A percentile compares a stretch with the other conserved stretches of the same genome.
These are phyloP conservation scores for Friedmanniomyces simplex DNA, from an alignment of 495 filamentous ascomycete genomes.

Conservation along the genomic window DNA sequence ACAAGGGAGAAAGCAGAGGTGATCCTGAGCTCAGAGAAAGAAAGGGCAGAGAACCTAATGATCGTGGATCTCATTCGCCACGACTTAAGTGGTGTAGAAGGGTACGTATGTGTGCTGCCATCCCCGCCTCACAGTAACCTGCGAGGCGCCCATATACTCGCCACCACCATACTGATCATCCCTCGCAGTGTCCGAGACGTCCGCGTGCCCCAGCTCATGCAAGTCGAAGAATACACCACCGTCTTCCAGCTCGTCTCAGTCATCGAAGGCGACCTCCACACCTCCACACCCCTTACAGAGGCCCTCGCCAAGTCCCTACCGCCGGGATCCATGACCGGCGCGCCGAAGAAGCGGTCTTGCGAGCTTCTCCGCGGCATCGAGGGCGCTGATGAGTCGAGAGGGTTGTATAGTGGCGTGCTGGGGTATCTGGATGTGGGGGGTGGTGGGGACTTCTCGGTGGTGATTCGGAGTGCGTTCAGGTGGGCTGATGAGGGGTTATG, in stretches of 20 bases:
- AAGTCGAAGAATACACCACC: slow-evolving; percentile 79
- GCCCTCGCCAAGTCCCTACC: slow-evolving; percentile 70
- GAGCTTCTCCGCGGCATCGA: slow-evolving; percentile 67
- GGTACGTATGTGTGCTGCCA: slow-evolving; percentile 34
- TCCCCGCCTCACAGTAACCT: no score
- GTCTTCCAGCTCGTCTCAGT: slow-evolving; percentile 87
- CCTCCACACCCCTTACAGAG: slow-evolving; percentile 38
- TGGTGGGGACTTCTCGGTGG: slow-evolving; percentile 75
- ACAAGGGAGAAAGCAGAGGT: slow-evolving; percentile 57
- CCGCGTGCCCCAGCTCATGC: slow-evolving; percentile 57
- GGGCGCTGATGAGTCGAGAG: slow-evolving; percentile 44
- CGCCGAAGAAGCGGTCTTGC: slow-evolving; percentile 82
- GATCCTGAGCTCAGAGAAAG: slow-evolving; percentile 69
- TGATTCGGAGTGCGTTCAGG: slow-evolving; percentile 69
- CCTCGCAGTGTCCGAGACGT: slow-evolving; percentile 35
- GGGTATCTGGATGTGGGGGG: slow-evolving; percentile 84
- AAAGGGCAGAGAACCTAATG: slow-evolving; percentile 95
- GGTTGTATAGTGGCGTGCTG: slow-evolving; percentile 78
- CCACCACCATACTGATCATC: not conserved
- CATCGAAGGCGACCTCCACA: slow-evolving; percentile 57
- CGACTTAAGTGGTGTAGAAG: slow-evolving; percentile 74
- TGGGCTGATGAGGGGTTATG: slow-evolving; percentile 59
- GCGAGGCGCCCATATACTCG: no score
- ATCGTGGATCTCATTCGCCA: slow-evolving; percentile 92
- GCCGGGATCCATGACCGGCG: slow-evolving; percentile 90